phyloP scores from a whole-genome alignment of 2,329 filamentous ascomycete species.

The Epichloe typhina region DNA sequence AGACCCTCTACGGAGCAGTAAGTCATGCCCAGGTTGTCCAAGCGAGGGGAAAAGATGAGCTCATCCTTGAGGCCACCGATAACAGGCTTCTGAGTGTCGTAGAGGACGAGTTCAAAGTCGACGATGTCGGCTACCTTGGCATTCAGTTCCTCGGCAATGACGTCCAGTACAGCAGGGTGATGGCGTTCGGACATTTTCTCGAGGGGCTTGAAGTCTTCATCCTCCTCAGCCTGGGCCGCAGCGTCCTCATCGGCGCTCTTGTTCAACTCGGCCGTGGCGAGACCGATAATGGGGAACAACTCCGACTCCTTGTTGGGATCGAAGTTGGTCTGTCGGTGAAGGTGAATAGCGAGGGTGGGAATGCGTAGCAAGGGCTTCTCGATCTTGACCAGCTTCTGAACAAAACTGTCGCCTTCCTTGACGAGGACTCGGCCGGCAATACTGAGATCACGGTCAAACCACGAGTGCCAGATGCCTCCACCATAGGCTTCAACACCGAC shows the following conservation, averaged over 20 bases:
- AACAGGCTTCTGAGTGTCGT: conserved; percentile 84
- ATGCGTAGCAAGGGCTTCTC: conserved; percentile 84
- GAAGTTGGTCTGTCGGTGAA: conserved; percentile 76
- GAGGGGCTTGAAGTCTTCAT: conserved; percentile 57
- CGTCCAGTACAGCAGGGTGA: conserved; percentile 73
- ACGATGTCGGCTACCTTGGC: conserved; percentile 59
- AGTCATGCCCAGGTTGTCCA: conserved; percentile 95
- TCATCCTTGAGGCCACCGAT: conserved; percentile 86
- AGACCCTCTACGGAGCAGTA: conserved; percentile 82
- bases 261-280: conserved; percentile 82
- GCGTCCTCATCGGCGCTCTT: conserved; percentile 44
- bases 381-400: conserved; percentile 78
- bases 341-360: conserved; percentile 85
- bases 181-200: conserved; percentile 70
- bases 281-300: conserved; percentile 81
- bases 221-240: conserved; percentile 22
- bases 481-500: conserved; percentile 95
- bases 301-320: conserved; percentile 96
- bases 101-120: conserved; percentile 95
- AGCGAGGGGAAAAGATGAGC: conserved; percentile 87
- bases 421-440: conserved; percentile 84
- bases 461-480: conserved; percentile 94
- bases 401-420: conserved; percentile 56
- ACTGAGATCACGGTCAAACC: conserved; percentile 91
- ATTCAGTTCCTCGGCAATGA: conserved; percentile 69